Conservation (phyloP, 2,329 filamentous ascomycete species). For the Colletotrichum gloeosporioides region DNA sequence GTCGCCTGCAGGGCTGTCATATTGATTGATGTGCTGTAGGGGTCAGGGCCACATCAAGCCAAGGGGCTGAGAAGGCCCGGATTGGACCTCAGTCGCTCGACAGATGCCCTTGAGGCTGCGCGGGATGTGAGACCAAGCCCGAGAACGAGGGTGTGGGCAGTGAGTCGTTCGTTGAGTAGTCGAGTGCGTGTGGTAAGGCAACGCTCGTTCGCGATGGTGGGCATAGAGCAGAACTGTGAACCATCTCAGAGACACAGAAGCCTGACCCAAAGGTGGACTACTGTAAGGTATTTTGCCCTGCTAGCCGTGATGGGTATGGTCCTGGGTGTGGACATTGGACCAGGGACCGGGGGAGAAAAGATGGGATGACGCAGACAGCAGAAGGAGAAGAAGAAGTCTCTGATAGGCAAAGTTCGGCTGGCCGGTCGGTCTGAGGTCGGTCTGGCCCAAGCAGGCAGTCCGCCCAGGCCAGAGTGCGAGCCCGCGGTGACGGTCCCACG, state of each 20-base stretch:
- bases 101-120: slow-evolving; percentile 2
- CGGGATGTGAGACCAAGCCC: not conserved
- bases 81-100: not conserved
- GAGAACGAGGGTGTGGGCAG: not conserved
- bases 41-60: not conserved
- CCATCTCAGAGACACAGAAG: not conserved
- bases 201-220: not conserved
- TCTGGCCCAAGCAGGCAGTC: not conserved
- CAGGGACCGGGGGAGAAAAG: not conserved
- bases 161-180: not conserved
- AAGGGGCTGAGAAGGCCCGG: not conserved
- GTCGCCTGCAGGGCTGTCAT: not conserved
- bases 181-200: not conserved
- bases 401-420: not conserved
- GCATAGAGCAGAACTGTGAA: not conserved
- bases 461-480: not conserved
- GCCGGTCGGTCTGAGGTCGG: not conserved
- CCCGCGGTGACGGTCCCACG: not conserved
- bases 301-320: not conserved
- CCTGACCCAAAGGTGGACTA: not conserved
- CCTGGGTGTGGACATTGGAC: not conserved
- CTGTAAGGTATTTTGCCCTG: not conserved
- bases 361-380: not conserved
- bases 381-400: not conserved
- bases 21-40: not conserved